These are phyloP conservation scores for Fusarium anguioides DNA, from an alignment of 2,329 filamentous ascomycete species.

Conservation along the genomic window DNA sequence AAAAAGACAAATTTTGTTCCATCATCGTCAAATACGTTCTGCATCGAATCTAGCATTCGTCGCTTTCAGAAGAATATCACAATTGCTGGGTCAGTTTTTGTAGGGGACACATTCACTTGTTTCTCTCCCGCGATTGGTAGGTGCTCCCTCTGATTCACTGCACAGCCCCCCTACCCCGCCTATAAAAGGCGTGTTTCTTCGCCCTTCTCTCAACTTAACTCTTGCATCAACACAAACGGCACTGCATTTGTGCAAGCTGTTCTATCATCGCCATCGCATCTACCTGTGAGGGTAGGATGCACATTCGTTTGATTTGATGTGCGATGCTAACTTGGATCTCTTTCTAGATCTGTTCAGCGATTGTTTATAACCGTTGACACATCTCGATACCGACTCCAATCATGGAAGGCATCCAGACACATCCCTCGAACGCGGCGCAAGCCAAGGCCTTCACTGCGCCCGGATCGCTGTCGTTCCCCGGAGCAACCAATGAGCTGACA, in stretches of 20 bases:
- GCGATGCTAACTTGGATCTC: slow-evolving; percentile 43
- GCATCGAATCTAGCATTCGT: slow-evolving; percentile 38
- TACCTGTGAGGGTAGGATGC: slow-evolving; percentile 38
- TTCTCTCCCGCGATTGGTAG: slow-evolving; percentile 86
- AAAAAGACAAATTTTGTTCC: slow-evolving; percentile 4
- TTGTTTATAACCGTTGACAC: slow-evolving; percentile 32
- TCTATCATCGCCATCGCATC: slow-evolving; percentile 26
- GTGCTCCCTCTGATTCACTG: slow-evolving; percentile 47
- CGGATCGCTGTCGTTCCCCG: slow-evolving; percentile 91
- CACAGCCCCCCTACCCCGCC: slow-evolving; percentile 35
- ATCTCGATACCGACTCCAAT: slow-evolving; percentile 51
- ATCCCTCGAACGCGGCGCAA: slow-evolving; percentile 90
- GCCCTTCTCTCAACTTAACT: slow-evolving; percentile 35
- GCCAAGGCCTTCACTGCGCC: slow-evolving; percentile 96
- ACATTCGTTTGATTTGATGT: slow-evolving; percentile 1
- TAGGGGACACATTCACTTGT: slow-evolving; percentile 98
- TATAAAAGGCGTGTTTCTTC: slow-evolving; percentile 45
- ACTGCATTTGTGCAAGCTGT: slow-evolving; percentile 1
- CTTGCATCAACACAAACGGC: slow-evolving; percentile 35
- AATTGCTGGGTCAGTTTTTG: slow-evolving; percentile 52
- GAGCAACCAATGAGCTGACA: slow-evolving; percentile 83
- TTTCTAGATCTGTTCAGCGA: slow-evolving; percentile 51
- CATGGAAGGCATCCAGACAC: slow-evolving; percentile 92
- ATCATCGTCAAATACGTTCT: slow-evolving; percentile 24
- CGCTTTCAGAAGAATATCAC: slow-evolving; percentile 37